phyloP scores from a whole-genome alignment of 805 yeast genomes.

The Spathaspora passalidarum region DNA sequence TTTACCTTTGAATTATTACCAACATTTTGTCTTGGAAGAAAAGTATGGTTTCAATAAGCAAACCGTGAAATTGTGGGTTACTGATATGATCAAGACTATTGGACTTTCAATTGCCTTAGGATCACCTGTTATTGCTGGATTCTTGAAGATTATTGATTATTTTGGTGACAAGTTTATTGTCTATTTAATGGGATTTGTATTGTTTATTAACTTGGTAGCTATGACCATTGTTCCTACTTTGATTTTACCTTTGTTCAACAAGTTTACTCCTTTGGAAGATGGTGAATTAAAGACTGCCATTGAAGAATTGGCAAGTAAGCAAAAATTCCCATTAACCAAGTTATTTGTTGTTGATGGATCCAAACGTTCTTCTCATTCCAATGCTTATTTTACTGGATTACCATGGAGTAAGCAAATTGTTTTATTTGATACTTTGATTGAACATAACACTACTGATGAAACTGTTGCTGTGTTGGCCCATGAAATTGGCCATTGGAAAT shows the following conservation, averaged over 20 bases:
- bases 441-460: conserved; percentile 71
- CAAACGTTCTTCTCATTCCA: conserved; percentile 91
- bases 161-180: conserved; percentile 80
- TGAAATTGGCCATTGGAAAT: conserved; percentile 97
- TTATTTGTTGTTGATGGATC: conserved; percentile 95
- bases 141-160: conserved; percentile 75
- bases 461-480: conserved; percentile 96
- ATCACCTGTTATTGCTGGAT: conserved; percentile 68
- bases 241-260: conserved; percentile 91
- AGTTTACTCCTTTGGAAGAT: conserved; percentile 82
- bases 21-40: conserved; percentile 87
- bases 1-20: conserved; percentile 71
- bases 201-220: conserved; percentile 67
- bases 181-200: conserved; percentile 71
- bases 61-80: conserved; percentile 67
- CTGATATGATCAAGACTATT: conserved; percentile 65
- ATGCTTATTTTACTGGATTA: conserved; percentile 93
- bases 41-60: conserved; percentile 89
- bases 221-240: conserved; percentile 79
- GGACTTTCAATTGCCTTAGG: conserved; percentile 57
- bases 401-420: conserved; percentile 98
- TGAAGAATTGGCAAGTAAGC: conserved; percentile 70
- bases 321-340: conserved; percentile 82
- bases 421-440: conserved; percentile 84
- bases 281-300: conserved; percentile 84